These are phyloP conservation scores for Neohortaea acidophila DNA, from an alignment of 495 filamentous ascomycete species.

Conservation along the genomic window DNA sequence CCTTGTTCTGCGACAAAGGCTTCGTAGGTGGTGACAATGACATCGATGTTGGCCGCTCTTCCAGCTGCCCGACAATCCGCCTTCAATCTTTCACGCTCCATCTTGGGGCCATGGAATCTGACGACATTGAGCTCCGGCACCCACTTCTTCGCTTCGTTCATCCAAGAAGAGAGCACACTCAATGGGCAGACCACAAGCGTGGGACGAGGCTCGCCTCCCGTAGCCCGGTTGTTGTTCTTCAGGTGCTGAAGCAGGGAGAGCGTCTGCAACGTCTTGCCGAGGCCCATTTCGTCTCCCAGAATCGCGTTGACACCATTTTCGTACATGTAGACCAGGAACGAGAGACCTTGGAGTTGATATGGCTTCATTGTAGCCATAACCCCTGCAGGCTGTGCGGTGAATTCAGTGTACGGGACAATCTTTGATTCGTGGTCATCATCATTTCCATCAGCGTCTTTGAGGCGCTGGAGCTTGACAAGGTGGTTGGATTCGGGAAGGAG, in stretches of 20 bases:
- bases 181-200: constrained; percentile 47
- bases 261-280: constrained; percentile 47
- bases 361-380: constrained; percentile 43
- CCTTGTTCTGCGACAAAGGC: constrained; percentile 38
- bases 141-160: constrained; percentile 42
- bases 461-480: constrained; percentile 29
- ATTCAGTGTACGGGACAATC: constrained; percentile 30
- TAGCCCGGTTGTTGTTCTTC: constrained; percentile 26
- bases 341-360: constrained; percentile 47
- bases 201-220: constrained; percentile 26
- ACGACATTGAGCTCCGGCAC: constrained; percentile 40
- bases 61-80: constrained; percentile 23
- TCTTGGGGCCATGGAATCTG: constrained; percentile 39
- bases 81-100: constrained; percentile 37
- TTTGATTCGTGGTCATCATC: constrained; percentile 1
- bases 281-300: constrained; percentile 49
- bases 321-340: constrained; percentile 43
- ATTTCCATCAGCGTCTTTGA: constrained; percentile 7
- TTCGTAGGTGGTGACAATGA: constrained; percentile 50
- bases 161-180: constrained; percentile 43
- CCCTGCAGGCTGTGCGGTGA: constrained; percentile 35
- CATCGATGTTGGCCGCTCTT: constrained; percentile 24
- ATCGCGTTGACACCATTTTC: constrained; percentile 44
- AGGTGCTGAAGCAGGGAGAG: constrained; percentile 41
- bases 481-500: constrained; percentile 40